Evolutionary conservation across 768 basidiomycete species (phyloP).

Genomic region (Pulveroboletus sp.): DNA sequence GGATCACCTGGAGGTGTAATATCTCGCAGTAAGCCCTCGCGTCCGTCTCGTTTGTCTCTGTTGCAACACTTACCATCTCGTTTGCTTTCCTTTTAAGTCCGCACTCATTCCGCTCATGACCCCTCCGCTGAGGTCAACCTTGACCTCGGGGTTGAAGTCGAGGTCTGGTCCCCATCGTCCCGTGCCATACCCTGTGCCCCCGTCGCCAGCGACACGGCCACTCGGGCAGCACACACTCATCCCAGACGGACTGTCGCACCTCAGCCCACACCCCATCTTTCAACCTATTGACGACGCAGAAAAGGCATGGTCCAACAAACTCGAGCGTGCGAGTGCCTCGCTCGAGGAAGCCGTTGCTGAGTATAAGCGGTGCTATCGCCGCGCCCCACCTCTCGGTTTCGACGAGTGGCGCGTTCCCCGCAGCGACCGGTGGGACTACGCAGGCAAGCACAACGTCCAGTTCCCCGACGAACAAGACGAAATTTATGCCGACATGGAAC

Average conservation of each 20-base stretch:
- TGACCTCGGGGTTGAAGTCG: not conserved
- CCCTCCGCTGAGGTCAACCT: not conserved
- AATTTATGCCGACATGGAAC: constrained; percentile 36
- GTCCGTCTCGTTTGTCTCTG: not conserved
- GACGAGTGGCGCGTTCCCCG: constrained; percentile 37
- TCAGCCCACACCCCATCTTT: constrained; percentile 43
- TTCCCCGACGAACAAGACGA: constrained; percentile 49
- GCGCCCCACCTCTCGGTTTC: constrained; percentile 40
- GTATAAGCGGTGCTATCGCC: constrained; percentile 34
- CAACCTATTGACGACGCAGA: constrained; percentile 39
- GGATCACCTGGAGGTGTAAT: not conserved
- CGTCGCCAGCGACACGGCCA: no score
- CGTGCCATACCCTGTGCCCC: no score
- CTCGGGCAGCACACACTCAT: constrained; percentile 21
- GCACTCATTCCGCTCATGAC: no score
- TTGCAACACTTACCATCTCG: not conserved
- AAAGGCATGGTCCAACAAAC: constrained; percentile 35
- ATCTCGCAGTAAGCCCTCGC: not conserved
- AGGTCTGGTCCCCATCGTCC: no score
- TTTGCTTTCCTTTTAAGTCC: not conserved
- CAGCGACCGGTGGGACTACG: constrained; percentile 38
- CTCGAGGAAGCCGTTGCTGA: constrained; percentile 38
- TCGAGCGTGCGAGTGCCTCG: constrained; percentile 33
- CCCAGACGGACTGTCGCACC: constrained; percentile 32
- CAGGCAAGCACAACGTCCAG: constrained; percentile 35